Evolutionary conservation across 2,329 filamentous ascomycete genomes (phyloP).

Genomic region (Lecanosticta acicola): DNA sequence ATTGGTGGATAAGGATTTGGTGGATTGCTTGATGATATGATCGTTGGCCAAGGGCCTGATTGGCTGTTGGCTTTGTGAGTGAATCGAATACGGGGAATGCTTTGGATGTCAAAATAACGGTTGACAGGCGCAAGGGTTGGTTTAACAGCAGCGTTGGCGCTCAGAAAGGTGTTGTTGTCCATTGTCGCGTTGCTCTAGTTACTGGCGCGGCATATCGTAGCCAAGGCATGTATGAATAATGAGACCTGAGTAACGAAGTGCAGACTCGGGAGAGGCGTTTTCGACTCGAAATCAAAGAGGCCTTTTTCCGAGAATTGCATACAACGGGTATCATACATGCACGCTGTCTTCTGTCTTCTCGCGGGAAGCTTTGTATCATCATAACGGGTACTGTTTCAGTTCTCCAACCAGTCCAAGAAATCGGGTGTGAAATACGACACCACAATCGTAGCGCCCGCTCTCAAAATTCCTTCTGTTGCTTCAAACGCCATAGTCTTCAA

Average conservation of each 20-base stretch:
- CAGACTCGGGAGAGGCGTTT: not conserved
- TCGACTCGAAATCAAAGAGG: not conserved
- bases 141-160: not conserved
- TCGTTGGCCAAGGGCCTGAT: no score
- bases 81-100: no score
- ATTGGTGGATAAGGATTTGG: not conserved
- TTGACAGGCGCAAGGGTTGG: no score
- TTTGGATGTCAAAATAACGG: no score
- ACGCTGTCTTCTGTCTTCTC: not conserved
- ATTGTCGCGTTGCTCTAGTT: not conserved
- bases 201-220: not conserved
- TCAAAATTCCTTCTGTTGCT: constrained; percentile 84
- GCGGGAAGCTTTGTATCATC: not conserved
- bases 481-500: constrained; percentile 93
- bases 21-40: not conserved
- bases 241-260: not conserved
- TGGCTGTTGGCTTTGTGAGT: no score
- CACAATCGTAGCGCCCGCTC: constrained; percentile 88
- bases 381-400: not conserved
- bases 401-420: constrained; percentile 57
- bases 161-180: not conserved
- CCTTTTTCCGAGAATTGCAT: not conserved
- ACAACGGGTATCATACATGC: not conserved
- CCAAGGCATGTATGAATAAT: not conserved
- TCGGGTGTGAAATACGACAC: constrained; percentile 91